These are phyloP conservation scores for Nicotiana benthamiana DNA, from an alignment of 257 asterid species.

Conservation along the genomic window DNA sequence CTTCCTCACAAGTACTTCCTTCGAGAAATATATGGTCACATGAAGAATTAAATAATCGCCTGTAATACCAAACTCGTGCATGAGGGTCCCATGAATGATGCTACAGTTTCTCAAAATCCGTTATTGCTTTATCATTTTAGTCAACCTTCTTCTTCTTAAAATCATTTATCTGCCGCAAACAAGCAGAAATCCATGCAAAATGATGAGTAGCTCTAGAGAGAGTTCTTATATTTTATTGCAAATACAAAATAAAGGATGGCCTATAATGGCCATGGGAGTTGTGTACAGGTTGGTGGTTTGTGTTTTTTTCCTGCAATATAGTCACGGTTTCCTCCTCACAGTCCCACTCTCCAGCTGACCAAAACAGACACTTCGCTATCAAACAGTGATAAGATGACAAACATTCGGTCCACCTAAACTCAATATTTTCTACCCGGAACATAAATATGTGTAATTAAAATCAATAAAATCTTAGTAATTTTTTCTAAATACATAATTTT, in stretches of 20 bases:
- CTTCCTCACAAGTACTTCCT: neutral
- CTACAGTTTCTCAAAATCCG: neutral
- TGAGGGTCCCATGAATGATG: neutral
- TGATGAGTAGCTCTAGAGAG: neutral
- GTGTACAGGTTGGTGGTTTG: neutral
- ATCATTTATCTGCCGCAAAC: neutral
- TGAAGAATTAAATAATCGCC: neutral
- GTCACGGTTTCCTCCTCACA: constrained; percentile 5
- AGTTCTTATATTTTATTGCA: neutral
- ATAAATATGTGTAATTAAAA: neutral
- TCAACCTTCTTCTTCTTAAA: neutral
- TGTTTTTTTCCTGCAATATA: neutral
- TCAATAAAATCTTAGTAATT: neutral
- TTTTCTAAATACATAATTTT: neutral
- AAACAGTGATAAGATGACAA: constrained; percentile 26
- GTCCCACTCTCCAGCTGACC: constrained; percentile 12
- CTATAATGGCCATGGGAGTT: neutral
- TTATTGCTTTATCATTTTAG: neutral
- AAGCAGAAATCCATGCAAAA: neutral
- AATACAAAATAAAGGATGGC: neutral
- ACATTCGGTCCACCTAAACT: neutral
- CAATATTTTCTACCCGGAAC: neutral
- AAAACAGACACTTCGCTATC: constrained; percentile 19
- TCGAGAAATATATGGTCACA: neutral
- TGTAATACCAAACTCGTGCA: constrained; percentile 7